Base-by-base conservation (phyloP, 257 asterid species). In the Gentiana straminea region DNA sequence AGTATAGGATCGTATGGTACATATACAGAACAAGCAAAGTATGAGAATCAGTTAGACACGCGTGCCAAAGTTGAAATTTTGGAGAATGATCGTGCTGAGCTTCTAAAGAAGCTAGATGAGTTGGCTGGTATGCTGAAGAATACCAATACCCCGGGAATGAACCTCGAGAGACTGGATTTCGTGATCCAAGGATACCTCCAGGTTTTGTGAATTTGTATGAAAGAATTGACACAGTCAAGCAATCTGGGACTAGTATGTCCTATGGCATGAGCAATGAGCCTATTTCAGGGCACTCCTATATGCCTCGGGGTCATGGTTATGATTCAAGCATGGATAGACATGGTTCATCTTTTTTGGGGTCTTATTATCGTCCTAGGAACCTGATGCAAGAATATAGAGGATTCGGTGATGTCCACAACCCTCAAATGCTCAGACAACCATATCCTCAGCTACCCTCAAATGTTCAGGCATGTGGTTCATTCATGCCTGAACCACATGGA, bases 81-180 rank as follows among this genome's bases (percentile, higher is more conserved):
- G 52, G 98, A 83, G 59, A 76, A 76, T 39, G 84, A 84, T 41
- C 80, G 95, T 58, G 91, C 80, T 0, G 96, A 87, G 72, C 89
- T 91, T 55, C 69, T 91, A 4, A 79, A 77, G 66, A 91, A 75
- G 73, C 95, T 91, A 8, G 95, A 84, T 51, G 94, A 84, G 60
- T 71, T 91, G 70, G 81, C 81, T 54, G 83, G 81, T 68, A 89
- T 84, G 59, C 75, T 91, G 49, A 78, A 79, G 24, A 71, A 79
- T 49, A 79, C 93, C 44, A 72, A 86, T 73, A 87, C 84, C 33
- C 60, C 75, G 55, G 57, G 0, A 87, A 78, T 49, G 79, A 75
- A 49, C 78, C 84, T 3, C 71, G 70, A 68, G 91, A 84, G 46
- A 75, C 74, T 55, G 54, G 66, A 15, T 71, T 55, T 49, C 59